Evolutionary conservation across 148 eudicot genomes (phyloP).

Genomic region (Chenopodium album): DNA sequence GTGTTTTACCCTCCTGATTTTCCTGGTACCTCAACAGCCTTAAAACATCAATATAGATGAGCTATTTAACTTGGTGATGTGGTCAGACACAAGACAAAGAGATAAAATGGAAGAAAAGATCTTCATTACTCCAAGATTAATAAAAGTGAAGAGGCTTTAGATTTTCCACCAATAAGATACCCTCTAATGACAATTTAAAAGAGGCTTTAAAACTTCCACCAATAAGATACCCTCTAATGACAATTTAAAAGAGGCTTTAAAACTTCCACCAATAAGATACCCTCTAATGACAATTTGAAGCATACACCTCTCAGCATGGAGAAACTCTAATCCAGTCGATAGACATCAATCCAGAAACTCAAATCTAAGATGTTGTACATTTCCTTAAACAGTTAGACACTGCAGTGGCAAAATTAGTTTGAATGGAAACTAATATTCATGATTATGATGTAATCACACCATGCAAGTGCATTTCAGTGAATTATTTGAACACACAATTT

Average conservation of each 20-base stretch:
- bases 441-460: not conserved
- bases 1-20: not conserved
- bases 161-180: not conserved
- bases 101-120: not conserved
- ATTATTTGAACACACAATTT: not conserved
- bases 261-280: not conserved
- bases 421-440: not conserved
- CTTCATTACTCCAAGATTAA: not conserved
- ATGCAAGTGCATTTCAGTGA: not conserved
- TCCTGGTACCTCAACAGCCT: not conserved
- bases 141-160: not conserved
- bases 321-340: not conserved
- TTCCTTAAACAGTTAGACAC: not conserved
- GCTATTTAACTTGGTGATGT: not conserved
- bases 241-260: not conserved
- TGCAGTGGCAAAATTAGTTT: not conserved
- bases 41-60: not conserved
- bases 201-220: not conserved
- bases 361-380: not conserved
- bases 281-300: not conserved
- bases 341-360: not conserved
- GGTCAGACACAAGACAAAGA: not conserved
- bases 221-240: not conserved
- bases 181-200: not conserved
- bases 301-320: not conserved